Evolutionary conservation across 768 basidiomycete genomes (phyloP).

Genomic region (Cubamyces sp.): DNA sequence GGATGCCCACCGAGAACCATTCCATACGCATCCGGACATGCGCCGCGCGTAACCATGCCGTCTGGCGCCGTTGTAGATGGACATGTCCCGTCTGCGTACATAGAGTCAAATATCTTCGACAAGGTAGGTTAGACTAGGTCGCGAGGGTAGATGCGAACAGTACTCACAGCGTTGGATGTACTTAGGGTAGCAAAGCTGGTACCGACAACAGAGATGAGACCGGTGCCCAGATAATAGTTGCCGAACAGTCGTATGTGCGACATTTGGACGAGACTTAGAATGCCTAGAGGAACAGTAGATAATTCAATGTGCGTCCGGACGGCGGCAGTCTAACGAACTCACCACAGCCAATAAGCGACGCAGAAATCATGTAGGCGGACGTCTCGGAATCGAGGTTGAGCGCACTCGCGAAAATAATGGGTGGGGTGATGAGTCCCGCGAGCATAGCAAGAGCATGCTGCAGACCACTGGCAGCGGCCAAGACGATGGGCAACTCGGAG

Average conservation of each 20-base stretch:
- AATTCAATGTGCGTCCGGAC: not conserved
- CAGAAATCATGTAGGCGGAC: constrained; percentile 80
- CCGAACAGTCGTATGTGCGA: constrained; percentile 63
- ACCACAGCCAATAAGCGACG: constrained; percentile 81
- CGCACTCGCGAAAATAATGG: constrained; percentile 74
- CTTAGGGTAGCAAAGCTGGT: constrained; percentile 81
- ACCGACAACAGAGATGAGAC: constrained; percentile 79
- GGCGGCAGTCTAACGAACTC: constrained; percentile 32
- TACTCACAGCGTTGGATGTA: constrained; percentile 66
- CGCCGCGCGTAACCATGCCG: constrained; percentile 57
- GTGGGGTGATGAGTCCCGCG: constrained; percentile 81
- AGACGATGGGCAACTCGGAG: constrained; percentile 69
- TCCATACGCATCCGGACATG: constrained; percentile 84
- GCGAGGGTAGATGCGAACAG: not conserved
- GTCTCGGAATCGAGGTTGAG: constrained; percentile 60
- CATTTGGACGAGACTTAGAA: constrained; percentile 80
- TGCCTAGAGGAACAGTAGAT: constrained; percentile 46
- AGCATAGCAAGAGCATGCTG: constrained; percentile 85
- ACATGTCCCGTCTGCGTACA: constrained; percentile 83
- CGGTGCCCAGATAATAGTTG: constrained; percentile 77
- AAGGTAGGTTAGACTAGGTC: not conserved
- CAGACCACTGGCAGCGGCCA: constrained; percentile 74
- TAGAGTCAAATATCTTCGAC: constrained; percentile 66
- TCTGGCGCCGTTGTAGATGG: constrained; percentile 57
- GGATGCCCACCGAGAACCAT: constrained; percentile 62